Base-by-base conservation (phyloP, 176 grass and related monocot genomes). In the Zizania latifolia region DNA sequence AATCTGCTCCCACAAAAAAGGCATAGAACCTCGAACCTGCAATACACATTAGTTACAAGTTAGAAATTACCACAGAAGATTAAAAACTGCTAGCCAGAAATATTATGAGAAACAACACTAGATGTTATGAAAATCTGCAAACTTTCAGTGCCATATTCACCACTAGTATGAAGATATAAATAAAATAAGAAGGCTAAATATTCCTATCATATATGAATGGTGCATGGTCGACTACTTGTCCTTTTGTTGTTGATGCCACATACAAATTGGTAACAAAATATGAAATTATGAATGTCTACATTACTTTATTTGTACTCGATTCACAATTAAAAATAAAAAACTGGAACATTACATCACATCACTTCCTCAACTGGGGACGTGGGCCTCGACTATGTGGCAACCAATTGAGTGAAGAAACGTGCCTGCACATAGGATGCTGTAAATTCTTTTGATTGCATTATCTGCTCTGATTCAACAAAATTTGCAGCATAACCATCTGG, bases 351-450 rank as follows among this genome's bases (percentile, higher is more conserved):
- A n/a, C 19, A 53, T 53, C 48, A 22, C 22, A 8, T 53, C 7
- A 22, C 6, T 53, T 53, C 0, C 19, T 53, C 44, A 21, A 53
- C n/a, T 10, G 8, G 48, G 48, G n/a, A 22, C n/a, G 22, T n/a
- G 2, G 1, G 17, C 8, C 8, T 53, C 48, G 7, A 17, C 6
- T 22, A 53, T 53, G 48, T 1, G 8, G 0, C 19, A 22, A 15
- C 12, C 48, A 46, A 80, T 27, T 62, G 32, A 70, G 4, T 34
- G 62, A 81, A 72, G 35, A 58, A 90, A 72, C 68, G 28, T 90
- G 93, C 95, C 87, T 99, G 95, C 57, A 94, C 75, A 82, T 94
- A 99, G 38, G 95, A 99, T 85, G 95, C 82, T 45, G 82, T 94
- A 80, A 83, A 90, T 50, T 82, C 91, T 84, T 94, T 92, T 65